A percentile compares a stretch with the other conserved stretches of the same genome.
phyloP scores from a whole-genome alignment of 1,284 basidiomycete species.

The Tilletia horrida region DNA sequence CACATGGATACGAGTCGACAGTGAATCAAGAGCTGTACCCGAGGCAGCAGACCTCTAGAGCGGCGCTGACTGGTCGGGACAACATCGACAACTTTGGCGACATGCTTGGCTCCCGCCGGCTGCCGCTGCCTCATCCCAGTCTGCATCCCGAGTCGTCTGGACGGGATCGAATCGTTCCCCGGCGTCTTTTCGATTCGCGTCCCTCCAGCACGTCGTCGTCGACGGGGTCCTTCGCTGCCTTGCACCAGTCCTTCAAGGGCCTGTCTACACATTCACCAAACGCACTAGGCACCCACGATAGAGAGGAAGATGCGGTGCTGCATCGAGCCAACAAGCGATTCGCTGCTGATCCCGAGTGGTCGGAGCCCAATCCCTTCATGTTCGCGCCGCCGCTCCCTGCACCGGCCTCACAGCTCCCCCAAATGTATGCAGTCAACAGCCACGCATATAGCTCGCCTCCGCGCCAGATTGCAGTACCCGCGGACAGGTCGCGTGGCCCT shows the following conservation, averaged over 20 bases:
- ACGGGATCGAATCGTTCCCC: not conserved
- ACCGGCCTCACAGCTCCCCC: not conserved
- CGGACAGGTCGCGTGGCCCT: not conserved
- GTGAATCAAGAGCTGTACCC: not conserved
- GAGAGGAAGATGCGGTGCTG: not conserved
- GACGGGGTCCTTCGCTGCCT: not conserved
- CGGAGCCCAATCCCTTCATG: not conserved
- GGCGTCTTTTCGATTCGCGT: not conserved
- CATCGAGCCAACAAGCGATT: slow-evolving; percentile 11
- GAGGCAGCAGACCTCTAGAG: not conserved
- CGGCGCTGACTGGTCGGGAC: not conserved
- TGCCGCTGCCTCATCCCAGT: not conserved
- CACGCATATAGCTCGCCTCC: not conserved
- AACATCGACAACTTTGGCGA: not conserved
- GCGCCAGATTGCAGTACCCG: not conserved
- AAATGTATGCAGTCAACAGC: not conserved
- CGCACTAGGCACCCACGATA: not conserved
- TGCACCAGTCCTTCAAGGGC: slow-evolving; percentile 16
- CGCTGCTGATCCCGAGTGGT: slow-evolving; percentile 9
- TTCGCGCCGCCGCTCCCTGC: not conserved
- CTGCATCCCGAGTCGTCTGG: not conserved
- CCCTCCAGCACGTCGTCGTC: slow-evolving; percentile 4
- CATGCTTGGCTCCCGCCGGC: not conserved
- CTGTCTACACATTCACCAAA: not conserved
- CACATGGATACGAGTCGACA: not conserved